A percentile compares a stretch with the other conserved stretches of the same genome.
phyloP scores from a whole-genome alignment of 306 rosid genomes.

The Cucumis sativus region Cucumber_9930_V3 NC_026661.2:17326501-17327000 shows the following conservation, averaged over 20 bases:
- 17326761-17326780: conserved; percentile 21
- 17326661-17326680: neutral
- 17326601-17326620: neutral
- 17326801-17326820: conserved; percentile 31
- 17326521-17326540: neutral
- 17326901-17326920: conserved; percentile 31
- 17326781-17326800: neutral
- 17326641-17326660: neutral
- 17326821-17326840: conserved; percentile 20
- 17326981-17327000: conserved; percentile 33
- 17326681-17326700: neutral
- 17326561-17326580: neutral
- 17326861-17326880: neutral
- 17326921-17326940: conserved; percentile 21
- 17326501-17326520: neutral
- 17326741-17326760: conserved; percentile 45
- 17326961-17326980: conserved; percentile 31
- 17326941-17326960: conserved; percentile 39
- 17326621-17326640: neutral
- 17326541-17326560: conserved; percentile 1
- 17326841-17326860: neutral
- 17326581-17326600: neutral
- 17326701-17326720: neutral
- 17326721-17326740: conserved; percentile 24
- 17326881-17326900: conserved; percentile 10